phyloP scores from a whole-genome alignment of 192 early-diverging fungal genomes.

The Backusella sp. region DNA sequence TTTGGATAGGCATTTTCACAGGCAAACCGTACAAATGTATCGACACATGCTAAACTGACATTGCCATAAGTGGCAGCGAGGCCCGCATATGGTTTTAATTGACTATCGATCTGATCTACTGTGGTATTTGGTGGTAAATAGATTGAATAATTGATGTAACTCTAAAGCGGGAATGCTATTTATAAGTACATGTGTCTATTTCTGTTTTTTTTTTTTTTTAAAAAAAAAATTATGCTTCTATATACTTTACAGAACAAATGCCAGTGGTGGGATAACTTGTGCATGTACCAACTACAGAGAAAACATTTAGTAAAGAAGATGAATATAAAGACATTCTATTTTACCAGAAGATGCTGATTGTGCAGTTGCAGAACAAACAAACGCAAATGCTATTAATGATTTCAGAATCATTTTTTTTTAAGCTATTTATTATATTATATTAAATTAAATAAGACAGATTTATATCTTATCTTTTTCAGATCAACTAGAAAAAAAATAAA shows the following conservation, averaged over 20 bases:
- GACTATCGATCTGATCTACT: neutral
- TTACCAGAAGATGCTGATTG: neutral
- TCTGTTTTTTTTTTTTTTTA: too few relatives aligned
- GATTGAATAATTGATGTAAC: neutral
- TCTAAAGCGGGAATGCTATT: neutral
- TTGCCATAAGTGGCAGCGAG: neutral
- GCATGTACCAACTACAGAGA: neutral
- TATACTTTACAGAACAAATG: neutral
- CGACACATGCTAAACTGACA: neutral
- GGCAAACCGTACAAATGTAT: neutral
- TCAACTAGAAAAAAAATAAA: neutral
- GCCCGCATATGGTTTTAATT: neutral
- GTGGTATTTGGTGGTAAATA: neutral
- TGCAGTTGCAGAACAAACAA: neutral
- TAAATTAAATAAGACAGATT: neutral
- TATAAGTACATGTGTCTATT: neutral
- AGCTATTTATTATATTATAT: neutral
- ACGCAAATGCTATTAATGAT: neutral
- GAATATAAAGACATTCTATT: neutral
- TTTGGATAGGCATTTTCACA: conserved; percentile 8
- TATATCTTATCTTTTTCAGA: neutral
- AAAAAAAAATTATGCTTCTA: neutral
- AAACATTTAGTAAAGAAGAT: neutral
- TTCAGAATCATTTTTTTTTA: neutral
- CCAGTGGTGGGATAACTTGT: neutral